These are phyloP conservation scores for Cytidiella melzeri DNA, from an alignment of 768 basidiomycete species.

Conservation along the genomic window DNA sequence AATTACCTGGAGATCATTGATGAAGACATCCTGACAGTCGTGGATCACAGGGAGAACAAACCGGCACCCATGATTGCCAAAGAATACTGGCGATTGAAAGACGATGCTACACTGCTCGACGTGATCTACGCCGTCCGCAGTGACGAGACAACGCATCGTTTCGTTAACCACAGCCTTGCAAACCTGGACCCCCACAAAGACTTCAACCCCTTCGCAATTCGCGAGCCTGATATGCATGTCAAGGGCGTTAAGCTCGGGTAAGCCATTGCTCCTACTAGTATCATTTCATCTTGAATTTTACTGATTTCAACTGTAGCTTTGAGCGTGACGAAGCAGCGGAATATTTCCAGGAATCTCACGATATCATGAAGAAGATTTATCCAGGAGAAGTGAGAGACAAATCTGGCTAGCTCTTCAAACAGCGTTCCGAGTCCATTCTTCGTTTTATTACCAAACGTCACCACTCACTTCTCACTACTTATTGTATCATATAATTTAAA, in stretches of 20 bases:
- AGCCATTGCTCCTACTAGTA: too few species aligned
- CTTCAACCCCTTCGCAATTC: conserved; percentile 84
- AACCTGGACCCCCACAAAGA: conserved; percentile 74
- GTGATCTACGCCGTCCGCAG: conserved; percentile 89
- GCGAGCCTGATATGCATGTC: conserved; percentile 80
- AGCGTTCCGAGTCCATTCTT: too few species aligned
- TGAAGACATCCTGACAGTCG: too few species aligned
- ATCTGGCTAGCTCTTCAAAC: too few species aligned
- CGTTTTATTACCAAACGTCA: too few species aligned
- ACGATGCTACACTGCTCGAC: conserved; percentile 75
- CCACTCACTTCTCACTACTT: too few species aligned
- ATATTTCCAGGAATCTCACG: conserved; percentile 58
- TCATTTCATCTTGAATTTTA: too few species aligned
- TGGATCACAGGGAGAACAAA: conserved; percentile 45
- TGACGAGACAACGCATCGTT: conserved; percentile 90
- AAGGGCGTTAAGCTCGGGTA: conserved; percentile 76
- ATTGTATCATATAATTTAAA: too few species aligned
- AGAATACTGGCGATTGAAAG: conserved; percentile 85
- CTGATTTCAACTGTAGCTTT: conserved; percentile 38
- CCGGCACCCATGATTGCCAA: conserved; percentile 87
- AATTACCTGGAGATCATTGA: conserved; percentile 11
- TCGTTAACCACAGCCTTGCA: conserved; percentile 94
- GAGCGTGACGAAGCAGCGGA: conserved; percentile 60
- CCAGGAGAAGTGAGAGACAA: not conserved
- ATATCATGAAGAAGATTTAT: conserved; percentile 36